Conservation (phyloP, 2,329 filamentous ascomycete species). For the Fusarium brevicatenulatum region DNA sequence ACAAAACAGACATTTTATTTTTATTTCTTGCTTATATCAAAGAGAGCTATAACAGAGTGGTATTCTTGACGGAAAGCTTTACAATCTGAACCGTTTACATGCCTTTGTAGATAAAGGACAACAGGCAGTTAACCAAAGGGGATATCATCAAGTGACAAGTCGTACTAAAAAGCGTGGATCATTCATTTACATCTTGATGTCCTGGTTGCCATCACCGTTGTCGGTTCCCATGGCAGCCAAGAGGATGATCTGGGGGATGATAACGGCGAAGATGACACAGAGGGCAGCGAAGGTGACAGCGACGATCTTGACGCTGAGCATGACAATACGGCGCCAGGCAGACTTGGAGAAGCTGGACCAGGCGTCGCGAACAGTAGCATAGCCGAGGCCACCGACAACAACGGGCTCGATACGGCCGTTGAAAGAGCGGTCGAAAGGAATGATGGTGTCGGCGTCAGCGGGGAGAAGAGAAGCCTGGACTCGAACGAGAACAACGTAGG, state of each 20-base stretch:
- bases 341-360: conserved; percentile 81
- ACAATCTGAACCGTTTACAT: background rate
- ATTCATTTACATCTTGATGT: conserved; percentile 18
- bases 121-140: background rate
- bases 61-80: background rate
- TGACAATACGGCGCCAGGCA: conserved; percentile 77
- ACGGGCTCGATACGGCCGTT: conserved; percentile 79
- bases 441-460: conserved; percentile 82
- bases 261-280: conserved; percentile 57
- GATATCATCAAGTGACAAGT: background rate
- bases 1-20: conserved; percentile 22
- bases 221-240: conserved; percentile 40
- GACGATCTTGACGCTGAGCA: conserved; percentile 79
- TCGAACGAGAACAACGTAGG: conserved; percentile 79
- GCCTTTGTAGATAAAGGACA: background rate
- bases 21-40: conserved; percentile 8
- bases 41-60: background rate
- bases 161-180: background rate
- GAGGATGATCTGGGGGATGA: conserved; percentile 64
- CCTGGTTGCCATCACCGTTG: conserved; percentile 3
- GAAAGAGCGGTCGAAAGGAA: conserved; percentile 91
- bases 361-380: conserved; percentile 77
- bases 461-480: conserved; percentile 89
- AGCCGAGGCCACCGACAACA: conserved; percentile 77
- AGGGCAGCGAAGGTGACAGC: conserved; percentile 61